Evolutionary conservation across 768 basidiomycete species (phyloP), one percentile per base, ranked within the genome.

Genomic region (Boletellus emodensis): DNA sequence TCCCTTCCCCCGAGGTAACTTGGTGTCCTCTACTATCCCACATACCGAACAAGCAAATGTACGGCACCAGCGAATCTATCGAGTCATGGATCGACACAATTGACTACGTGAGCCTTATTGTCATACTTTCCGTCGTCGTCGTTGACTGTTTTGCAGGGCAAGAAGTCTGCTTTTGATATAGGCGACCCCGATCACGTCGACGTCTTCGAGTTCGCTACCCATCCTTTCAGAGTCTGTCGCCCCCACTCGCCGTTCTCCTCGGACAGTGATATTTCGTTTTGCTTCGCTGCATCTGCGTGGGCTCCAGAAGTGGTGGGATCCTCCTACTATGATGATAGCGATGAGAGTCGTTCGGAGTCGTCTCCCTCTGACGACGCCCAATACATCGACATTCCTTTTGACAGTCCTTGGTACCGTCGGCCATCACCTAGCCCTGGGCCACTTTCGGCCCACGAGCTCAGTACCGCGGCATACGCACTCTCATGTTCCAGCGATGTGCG

Each of bases 351-450:
- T 32, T 57, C 60, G 7, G 58, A 47, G 4, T 61, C 58, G 9
- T 51, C 56, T 17, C 34, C 46, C 14, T 59, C 67, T 34, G 60
- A 60, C 22, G 64, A 66, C 40, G 67, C 63, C 3, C 75, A 77
- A 55, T 71, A 72, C 40, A 60, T 76, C 43, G 65, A 61, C 44
- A 74, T 77, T 41, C 65, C 69, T 11, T 61, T 55, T 32, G 68
- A 69, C 44, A 76, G 69, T 37, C 70, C 69, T 4, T 76, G 74
- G 65, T 72, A 71, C 53, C 64, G 58, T 20, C 58, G 50, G 30
- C 65, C 69, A 30, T 60, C 67, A 24, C 55, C 61, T 18, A 64
- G 61, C 46, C 62, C 66, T 6, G 55, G 52, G 39, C 64, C 60
- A 3, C n/a, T 53, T n/a, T 44, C 64, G 1, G 60, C 56, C 28